Evolutionary conservation across 768 basidiomycete genomes (phyloP), one percentile per base, ranked within the genome.

Genomic region (Heimioporus sp.): DNA sequence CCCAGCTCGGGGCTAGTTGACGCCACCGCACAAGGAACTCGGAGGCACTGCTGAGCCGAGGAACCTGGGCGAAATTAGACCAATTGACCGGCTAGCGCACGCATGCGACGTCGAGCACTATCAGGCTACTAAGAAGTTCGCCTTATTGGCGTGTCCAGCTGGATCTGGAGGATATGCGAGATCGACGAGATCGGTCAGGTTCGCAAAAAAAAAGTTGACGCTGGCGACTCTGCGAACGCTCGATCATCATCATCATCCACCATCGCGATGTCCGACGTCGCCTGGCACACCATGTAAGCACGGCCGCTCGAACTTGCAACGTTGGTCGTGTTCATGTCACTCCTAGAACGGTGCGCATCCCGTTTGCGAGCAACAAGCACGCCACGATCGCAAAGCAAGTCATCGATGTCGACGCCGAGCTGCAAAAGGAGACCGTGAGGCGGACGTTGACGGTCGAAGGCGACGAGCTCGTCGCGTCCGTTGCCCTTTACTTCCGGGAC

Each of bases 401-500:
- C 54, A 89, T 97, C 64, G 85, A 89, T 54, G 93, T 97, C 31
- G 93, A 97, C 69, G 72, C 76, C 17, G 93, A 95, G 69, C 76
- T 94, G 37, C 90, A 95, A 60, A 82, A 83, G 4, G 79, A 87
- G 41, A 85, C 86, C 10, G 92, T 96, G 20, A 83, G 84, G 64
- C 79, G 92, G 54, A 77, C 73, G n/a, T 67, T 96, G 39, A 70
- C 69, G 1, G 80, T 91, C 1, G 81, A 91, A 41, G 85, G 76
- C 35, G 76, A 86, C 48, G 75, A 81, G 4, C 75, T 97, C 35
- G 74, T 90, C 28, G 91, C 85, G 93, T 97, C 69, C 53, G 90
- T 79, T 15, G 21, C 13, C 19, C 20, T 4, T 32, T 12, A 35
- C 31, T 13, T 2, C 30, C 46, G 42, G 19, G 21, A 31, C 16